Base-by-base conservation (phyloP, 306 rosid genomes). In the Oemleria cerasiformis region DNA sequence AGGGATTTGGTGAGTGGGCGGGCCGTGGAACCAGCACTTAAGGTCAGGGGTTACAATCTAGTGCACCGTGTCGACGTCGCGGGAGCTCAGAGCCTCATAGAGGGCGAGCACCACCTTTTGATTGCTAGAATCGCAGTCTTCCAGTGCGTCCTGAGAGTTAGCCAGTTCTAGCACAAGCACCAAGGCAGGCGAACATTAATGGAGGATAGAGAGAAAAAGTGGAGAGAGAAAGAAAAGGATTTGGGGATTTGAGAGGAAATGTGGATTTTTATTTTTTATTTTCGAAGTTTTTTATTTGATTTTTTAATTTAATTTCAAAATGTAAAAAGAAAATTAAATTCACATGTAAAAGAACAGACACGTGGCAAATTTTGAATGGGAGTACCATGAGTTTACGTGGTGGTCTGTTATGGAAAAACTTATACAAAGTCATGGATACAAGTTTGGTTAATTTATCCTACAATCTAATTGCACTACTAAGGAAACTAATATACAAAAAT, bases 21-120 rank as follows among this genome's bases (percentile, higher is more conserved):
- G 97, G 80, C 99, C 96, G 64, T 94, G 97, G 84, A 94, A 94
- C 97, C 97, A 94, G 97, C 97, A 91, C 86, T 94, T 97, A 15
- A 94, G 96, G 66, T 94, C 92, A 8, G 92, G 67, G 39, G 95
- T 92, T 15, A 94, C 79, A 16, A 87, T 77, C 65, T 77, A 58
- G 75, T 79, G 86, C 41, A 94, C 97, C n/a, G 88, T 79, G 64
- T 76, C 76, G 47, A 90, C 88, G 79, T 91, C 94, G 2, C 78
- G 84, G 4, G 92, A 68, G 80, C 76, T 94, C 62, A 90, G 21
- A 86, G 97, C 96, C 5, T 83, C 98, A 89, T 94, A 94, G 4
- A 94, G 88, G 42, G 83, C 81, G 60, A 70, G 77, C 48, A 89
- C 97, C 92, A 94, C 88, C 97, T 70, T 62, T 65, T 39, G 78